Conservation (phyloP, 768 basidiomycete species). For the Rhodotorula diobovata region DNA sequence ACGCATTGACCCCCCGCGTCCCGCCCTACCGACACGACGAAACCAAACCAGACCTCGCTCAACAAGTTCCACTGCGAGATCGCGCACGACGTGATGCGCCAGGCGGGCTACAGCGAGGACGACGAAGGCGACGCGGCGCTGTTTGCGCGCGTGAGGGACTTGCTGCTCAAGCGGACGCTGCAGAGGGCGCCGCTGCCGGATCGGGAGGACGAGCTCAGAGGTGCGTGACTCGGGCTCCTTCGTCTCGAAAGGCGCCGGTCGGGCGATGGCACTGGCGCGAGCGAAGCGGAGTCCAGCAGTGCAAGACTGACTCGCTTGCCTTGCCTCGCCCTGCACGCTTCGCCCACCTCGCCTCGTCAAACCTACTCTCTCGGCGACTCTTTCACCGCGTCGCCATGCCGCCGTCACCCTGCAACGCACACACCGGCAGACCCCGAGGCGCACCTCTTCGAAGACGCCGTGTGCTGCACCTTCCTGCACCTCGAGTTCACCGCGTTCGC, state of each 20-base stretch:
- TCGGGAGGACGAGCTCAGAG: not conserved
- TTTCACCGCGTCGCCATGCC: too few relatives aligned
- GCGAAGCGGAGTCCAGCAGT: too few relatives aligned
- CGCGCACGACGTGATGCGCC: not conserved
- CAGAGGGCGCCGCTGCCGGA: constrained; percentile 8
- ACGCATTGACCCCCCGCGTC: not conserved
- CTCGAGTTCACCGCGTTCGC: constrained; percentile 24
- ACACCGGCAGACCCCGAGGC: constrained; percentile 16
- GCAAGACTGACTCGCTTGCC: too few relatives aligned
- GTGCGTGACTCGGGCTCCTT: too few relatives aligned
- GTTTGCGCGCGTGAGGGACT: constrained; percentile 7
- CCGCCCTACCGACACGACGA: too few relatives aligned
- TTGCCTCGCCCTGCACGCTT: too few relatives aligned
- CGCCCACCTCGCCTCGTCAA: not conserved
- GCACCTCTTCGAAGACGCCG: constrained; percentile 32
- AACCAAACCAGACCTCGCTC: not conserved
- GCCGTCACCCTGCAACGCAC: too few relatives aligned
- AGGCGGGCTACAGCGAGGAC: constrained; percentile 2
- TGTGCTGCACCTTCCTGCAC: constrained; percentile 21
- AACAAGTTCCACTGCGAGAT: constrained; percentile 22
- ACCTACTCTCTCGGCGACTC: too few relatives aligned
- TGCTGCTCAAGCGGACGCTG: constrained; percentile 20
- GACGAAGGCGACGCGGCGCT: not conserved
- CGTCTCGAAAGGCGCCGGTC: too few relatives aligned
- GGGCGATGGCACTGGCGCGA: too few relatives aligned